Evolutionary conservation across 2,329 filamentous ascomycete genomes (phyloP).

Genomic region (Aspergillus sp.): DNA sequence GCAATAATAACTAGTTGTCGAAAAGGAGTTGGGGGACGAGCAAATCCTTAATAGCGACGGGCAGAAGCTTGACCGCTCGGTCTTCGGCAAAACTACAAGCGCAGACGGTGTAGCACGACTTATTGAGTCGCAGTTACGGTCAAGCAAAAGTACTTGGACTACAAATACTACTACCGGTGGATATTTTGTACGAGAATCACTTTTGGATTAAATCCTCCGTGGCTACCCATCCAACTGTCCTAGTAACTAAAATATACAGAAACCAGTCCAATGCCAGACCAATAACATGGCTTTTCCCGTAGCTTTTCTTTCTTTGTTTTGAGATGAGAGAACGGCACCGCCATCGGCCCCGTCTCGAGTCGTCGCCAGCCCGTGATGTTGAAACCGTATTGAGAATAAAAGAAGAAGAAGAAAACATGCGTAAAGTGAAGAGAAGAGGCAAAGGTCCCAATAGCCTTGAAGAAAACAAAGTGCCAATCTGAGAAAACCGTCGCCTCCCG

Average conservation of each 20-base stretch:
- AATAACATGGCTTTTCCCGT: constrained; percentile 19
- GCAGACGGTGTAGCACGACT: neutral
- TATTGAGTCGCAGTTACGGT: too few species aligned
- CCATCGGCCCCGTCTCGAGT: constrained; percentile 10
- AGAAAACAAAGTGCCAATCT: constrained; percentile 14
- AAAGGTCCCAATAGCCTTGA: neutral
- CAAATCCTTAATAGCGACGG: neutral
- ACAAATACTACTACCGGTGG: neutral
- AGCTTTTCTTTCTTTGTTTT: constrained; percentile 17
- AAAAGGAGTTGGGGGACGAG: neutral
- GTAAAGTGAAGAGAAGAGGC: neutral
- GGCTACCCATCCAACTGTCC: constrained; percentile 19
- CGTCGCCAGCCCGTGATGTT: constrained; percentile 13
- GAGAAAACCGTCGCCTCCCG: constrained; percentile 12
- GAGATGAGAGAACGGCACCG: constrained; percentile 3
- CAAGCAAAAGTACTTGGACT: neutral
- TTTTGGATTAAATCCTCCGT: constrained; percentile 14
- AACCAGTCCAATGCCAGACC: constrained; percentile 19
- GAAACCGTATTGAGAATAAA: constrained; percentile 12
- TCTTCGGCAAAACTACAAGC: neutral
- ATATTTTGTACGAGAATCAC: constrained; percentile 15
- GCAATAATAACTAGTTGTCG: neutral
- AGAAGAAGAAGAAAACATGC: constrained; percentile 4
- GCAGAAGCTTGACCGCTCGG: neutral
- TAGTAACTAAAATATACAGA: constrained; percentile 31